Evolutionary conservation across 768 basidiomycete genomes (phyloP).

Genomic region (Harrya chromipes): DNA sequence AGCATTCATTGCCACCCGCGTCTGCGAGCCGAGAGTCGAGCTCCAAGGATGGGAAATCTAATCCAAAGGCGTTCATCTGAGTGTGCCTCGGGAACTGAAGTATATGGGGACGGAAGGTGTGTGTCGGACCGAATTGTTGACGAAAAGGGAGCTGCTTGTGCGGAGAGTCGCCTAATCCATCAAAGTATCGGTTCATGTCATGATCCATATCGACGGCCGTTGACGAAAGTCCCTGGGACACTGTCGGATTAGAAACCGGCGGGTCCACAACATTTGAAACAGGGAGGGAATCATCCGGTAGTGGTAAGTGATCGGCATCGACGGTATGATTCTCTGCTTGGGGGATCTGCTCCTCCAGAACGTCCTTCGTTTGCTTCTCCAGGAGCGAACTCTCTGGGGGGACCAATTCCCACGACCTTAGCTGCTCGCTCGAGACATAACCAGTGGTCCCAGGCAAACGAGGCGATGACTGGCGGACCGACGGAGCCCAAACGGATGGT

Average conservation of each 20-base stretch:
- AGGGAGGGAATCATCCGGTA: not conserved
- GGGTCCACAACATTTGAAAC: not conserved
- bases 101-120: conserved; percentile 11
- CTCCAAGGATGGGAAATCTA: conserved; percentile 5
- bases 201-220: conserved; percentile 12
- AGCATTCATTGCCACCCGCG: conserved; percentile 12
- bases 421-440: conserved; percentile 7
- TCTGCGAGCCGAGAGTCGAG: conserved; percentile 7
- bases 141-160: conserved; percentile 5
- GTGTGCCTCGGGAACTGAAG: not conserved
- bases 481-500: conserved; percentile 2
- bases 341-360: not conserved
- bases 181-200: conserved; percentile 29
- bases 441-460: conserved; percentile 7
- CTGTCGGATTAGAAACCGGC: not conserved
- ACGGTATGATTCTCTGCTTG: not conserved
- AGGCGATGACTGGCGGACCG: not conserved
- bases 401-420: conserved; percentile 17
- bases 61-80: conserved; percentile 1
- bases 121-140: not conserved
- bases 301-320: not conserved
- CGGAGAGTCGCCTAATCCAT: conserved; percentile 25
- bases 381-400: not conserved
- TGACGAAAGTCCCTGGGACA: not conserved
- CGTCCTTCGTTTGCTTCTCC: not conserved